Conservation (phyloP, 1,284 basidiomycete genomes). For the Leccinum subfulvum region DNA sequence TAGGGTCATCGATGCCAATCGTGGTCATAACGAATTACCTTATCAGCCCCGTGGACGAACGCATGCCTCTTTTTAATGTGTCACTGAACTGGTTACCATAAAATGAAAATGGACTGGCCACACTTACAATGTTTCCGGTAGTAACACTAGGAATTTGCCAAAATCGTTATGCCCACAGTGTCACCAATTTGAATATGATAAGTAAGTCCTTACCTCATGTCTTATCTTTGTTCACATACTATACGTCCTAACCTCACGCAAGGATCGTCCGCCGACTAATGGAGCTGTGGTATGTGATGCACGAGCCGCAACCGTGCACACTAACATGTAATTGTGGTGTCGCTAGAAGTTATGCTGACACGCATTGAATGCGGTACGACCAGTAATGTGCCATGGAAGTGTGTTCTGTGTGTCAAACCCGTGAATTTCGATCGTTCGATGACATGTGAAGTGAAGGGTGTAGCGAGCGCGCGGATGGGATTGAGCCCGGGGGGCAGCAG, state of each 20-base stretch:
- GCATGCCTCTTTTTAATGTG: constrained; percentile 16
- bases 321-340: background rate
- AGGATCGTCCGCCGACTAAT: background rate
- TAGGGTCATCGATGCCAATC: constrained; percentile 32
- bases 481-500: background rate
- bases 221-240: background rate
- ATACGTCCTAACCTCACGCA: background rate
- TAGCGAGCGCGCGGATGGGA: background rate
- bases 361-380: background rate
- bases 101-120: background rate
- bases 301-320: background rate
- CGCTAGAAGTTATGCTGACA: background rate
- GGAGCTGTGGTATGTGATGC: background rate
- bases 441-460: background rate
- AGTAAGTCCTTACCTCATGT: background rate
- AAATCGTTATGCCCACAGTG: background rate
- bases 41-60: constrained; percentile 23
- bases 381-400: background rate
- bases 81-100: background rate
- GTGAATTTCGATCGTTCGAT: background rate
- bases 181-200: background rate
- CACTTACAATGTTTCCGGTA: background rate
- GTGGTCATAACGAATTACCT: constrained; percentile 19
- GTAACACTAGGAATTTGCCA: background rate
- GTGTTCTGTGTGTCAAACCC: background rate